Conservation (phyloP, 768 basidiomycete species). For the Auricularia heimuer region DNA sequence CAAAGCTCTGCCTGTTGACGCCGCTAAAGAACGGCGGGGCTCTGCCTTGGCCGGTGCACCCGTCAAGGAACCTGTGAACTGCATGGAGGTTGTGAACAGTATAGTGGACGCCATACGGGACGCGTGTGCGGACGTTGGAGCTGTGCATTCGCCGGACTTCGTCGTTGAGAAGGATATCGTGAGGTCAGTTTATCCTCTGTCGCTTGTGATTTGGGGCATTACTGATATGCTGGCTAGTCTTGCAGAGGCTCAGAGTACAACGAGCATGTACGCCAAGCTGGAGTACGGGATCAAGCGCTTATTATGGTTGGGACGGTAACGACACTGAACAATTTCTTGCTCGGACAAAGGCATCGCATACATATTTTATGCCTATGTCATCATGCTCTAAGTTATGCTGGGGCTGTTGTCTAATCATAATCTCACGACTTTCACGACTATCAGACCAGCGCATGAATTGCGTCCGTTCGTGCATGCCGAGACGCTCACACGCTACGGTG, state of each 20-base stretch:
- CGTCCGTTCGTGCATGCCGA: not conserved
- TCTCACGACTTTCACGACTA: not conserved
- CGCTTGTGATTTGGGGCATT: slow-evolving; percentile 7
- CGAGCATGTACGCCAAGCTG: slow-evolving; percentile 82
- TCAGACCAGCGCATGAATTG: not conserved
- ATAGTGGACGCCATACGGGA: slow-evolving; percentile 61
- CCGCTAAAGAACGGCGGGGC: slow-evolving; percentile 36
- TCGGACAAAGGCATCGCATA: not conserved
- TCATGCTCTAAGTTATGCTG: not conserved
- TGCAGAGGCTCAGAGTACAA: slow-evolving; percentile 74
- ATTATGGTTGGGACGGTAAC: slow-evolving; percentile 72
- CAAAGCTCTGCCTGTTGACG: slow-evolving; percentile 70
- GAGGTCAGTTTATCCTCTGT: slow-evolving; percentile 38
- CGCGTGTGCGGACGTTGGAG: slow-evolving; percentile 58
- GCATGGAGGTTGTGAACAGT: slow-evolving; percentile 65
- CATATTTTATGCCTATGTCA: not conserved
- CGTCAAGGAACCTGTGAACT: slow-evolving; percentile 53
- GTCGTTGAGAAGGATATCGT: slow-evolving; percentile 66
- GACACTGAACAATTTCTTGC: not conserved
- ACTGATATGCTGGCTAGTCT: slow-evolving; percentile 36
- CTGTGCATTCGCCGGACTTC: slow-evolving; percentile 32
- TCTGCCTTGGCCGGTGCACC: slow-evolving; percentile 31
- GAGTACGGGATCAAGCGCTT: slow-evolving; percentile 88
- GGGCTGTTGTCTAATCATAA: not conserved
- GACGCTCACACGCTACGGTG: not conserved